Percentiles rank a stretch among this genome's conserved stretches.
Evolutionary conservation across 2,329 filamentous ascomycete genomes (phyloP).

Genomic region (Cladosporium velox): DNA sequence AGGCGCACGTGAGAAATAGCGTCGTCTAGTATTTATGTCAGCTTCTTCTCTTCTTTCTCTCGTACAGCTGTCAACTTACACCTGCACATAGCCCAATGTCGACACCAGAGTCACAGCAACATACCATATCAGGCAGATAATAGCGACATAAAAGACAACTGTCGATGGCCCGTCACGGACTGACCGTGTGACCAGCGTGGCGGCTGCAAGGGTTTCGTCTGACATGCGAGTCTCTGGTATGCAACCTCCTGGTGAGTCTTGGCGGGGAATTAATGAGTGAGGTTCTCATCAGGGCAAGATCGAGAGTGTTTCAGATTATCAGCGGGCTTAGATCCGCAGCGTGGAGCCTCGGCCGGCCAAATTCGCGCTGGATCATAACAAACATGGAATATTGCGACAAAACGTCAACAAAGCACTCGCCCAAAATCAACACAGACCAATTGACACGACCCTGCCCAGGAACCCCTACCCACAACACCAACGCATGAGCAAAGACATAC

Average conservation of each 20-base stretch:
- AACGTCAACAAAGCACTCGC: constrained; percentile 1
- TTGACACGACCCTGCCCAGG: not conserved
- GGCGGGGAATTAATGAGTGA: constrained; percentile 12
- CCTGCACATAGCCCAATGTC: constrained; percentile 59
- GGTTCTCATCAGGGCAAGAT: not conserved
- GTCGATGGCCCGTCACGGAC: constrained; percentile 24
- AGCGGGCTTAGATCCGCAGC: constrained; percentile 8
- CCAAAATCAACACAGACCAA: not conserved
- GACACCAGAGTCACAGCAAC: constrained; percentile 57
- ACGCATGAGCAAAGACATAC: not conserved
- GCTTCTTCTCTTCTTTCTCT: constrained; percentile 22
- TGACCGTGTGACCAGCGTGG: constrained; percentile 25
- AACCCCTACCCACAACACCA: not conserved
- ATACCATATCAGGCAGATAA: constrained; percentile 39
- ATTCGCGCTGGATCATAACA: constrained; percentile 4
- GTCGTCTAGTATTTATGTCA: constrained; percentile 48
- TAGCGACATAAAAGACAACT: constrained; percentile 30
- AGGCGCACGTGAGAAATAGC: constrained; percentile 54
- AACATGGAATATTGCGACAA: constrained; percentile 1
- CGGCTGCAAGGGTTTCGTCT: constrained; percentile 26
- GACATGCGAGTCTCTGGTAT: constrained; percentile 31
- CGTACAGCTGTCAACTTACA: constrained; percentile 48
- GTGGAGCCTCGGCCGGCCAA: constrained; percentile 10
- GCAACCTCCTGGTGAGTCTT: constrained; percentile 18
- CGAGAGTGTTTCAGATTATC: not conserved